These are phyloP conservation scores for Iris macrosiphon DNA, from an alignment of 106 monocot species.

Conservation along the genomic window DNA sequence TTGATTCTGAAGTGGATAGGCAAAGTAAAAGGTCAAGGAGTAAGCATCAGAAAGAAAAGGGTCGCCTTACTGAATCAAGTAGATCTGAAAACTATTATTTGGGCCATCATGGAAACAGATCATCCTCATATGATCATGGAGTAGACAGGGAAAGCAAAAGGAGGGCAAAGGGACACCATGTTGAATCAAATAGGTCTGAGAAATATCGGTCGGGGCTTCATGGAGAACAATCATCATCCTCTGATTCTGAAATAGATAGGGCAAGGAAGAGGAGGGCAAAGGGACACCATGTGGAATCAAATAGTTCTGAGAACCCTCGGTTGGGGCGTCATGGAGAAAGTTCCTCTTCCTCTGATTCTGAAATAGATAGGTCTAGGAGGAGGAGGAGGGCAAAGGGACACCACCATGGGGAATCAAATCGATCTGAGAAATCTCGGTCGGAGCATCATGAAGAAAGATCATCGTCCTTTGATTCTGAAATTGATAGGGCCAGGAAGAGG, in stretches of 20 bases:
- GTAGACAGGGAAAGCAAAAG: conserved; percentile 12
- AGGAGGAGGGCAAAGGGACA: conserved; percentile 19
- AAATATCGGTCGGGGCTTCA: no score
- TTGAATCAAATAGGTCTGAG: no score
- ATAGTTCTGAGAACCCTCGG: not conserved
- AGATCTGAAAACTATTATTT: not conserved
- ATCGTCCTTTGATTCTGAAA: conserved; percentile 14
- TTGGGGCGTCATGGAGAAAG: not conserved
- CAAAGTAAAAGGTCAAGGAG: conserved; percentile 19
- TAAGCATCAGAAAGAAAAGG: conserved; percentile 6
- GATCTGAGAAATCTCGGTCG: not conserved
- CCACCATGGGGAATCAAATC: not conserved
- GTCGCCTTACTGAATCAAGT: not conserved
- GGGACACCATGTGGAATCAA: not conserved
- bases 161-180: not conserved
- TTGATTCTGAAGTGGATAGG: conserved; percentile 21
- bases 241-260: conserved; percentile 24
- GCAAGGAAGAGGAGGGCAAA: conserved; percentile 11
- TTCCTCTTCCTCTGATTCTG: conserved; percentile 3
- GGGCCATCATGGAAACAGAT: not conserved
- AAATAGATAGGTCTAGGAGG: conserved; percentile 9
- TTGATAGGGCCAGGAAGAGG: conserved; percentile 17
- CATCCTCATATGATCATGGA: no score
- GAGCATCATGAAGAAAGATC: not conserved
- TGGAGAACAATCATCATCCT: conserved; percentile 9